Percentiles rank a stretch among this genome's conserved stretches.
These are phyloP conservation scores for Spencermartinsiella europaea DNA, from an alignment of 805 yeast species.

Conservation along the genomic window DNA sequence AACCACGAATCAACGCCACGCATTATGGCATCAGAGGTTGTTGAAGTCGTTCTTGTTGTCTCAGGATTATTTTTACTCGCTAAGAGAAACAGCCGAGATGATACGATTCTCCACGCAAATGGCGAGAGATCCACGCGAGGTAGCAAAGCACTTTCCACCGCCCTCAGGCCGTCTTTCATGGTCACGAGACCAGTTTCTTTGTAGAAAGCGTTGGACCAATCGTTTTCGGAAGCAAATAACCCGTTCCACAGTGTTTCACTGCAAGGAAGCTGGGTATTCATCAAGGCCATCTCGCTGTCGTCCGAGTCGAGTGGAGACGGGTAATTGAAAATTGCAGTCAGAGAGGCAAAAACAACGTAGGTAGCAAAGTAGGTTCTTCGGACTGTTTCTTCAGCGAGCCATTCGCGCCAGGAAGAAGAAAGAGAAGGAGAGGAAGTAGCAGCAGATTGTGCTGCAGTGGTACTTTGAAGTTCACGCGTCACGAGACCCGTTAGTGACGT, in stretches of 20 bases:
- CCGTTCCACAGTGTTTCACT: slow-evolving; percentile 30
- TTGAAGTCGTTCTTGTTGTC: too few species aligned
- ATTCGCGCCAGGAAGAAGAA: slow-evolving; percentile 19
- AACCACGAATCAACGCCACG: neutral
- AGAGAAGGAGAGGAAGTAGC: neutral
- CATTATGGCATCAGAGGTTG: too few species aligned
- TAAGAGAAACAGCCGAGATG: neutral
- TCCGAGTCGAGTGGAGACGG: slow-evolving; percentile 22
- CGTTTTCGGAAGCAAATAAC: slow-evolving; percentile 18
- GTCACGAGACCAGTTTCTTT: slow-evolving; percentile 6
- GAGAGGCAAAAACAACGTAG: slow-evolving; percentile 26
- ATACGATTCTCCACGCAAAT: neutral
- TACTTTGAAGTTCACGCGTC: neutral
- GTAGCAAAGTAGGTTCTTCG: slow-evolving; percentile 30
- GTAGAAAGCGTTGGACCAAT: slow-evolving; percentile 19
- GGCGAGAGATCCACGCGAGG: neutral
- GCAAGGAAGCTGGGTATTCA: slow-evolving; percentile 27
- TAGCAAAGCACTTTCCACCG: neutral
- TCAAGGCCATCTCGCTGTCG: slow-evolving; percentile 15
- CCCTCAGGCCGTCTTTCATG: neutral
- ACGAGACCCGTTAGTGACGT: slow-evolving; percentile 17
- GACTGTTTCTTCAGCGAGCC: slow-evolving; percentile 29
- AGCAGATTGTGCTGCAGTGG: too few species aligned
- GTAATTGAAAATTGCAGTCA: slow-evolving; percentile 27
- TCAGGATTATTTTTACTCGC: neutral